phyloP scores from a whole-genome alignment of 805 yeast species.

The Candida chilensis region DNA sequence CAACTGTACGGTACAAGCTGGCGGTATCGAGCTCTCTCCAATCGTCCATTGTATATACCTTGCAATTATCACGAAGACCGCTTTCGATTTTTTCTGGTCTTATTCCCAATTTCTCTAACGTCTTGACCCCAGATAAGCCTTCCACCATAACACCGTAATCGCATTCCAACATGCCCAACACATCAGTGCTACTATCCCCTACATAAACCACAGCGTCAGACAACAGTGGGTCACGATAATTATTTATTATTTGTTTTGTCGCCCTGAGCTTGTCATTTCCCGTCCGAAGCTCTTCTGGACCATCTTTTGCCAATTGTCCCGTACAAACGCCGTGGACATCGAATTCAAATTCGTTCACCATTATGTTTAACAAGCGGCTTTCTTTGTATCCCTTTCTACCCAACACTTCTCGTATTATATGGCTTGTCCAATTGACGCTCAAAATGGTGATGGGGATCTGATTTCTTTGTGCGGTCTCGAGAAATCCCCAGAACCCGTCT shows the following conservation, averaged over 20 bases:
- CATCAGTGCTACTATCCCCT: slow-evolving; percentile 60
- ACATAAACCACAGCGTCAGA: slow-evolving; percentile 29
- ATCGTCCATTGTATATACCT: slow-evolving; percentile 1
- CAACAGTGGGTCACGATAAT: no score
- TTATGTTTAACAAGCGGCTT: slow-evolving; percentile 16
- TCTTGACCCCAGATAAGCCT: slow-evolving; percentile 19
- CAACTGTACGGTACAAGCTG: slow-evolving; percentile 2
- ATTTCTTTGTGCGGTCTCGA: slow-evolving; percentile 8
- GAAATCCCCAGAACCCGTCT: slow-evolving; percentile 26
- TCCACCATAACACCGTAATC: slow-evolving; percentile 37
- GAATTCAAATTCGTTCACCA: slow-evolving; percentile 44
- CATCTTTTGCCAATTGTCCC: slow-evolving; percentile 8
- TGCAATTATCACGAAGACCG: not conserved
- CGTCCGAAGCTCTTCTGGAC: slow-evolving; percentile 28
- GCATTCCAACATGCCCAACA: slow-evolving; percentile 37
- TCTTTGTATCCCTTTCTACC: slow-evolving; percentile 8
- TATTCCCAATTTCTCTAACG: slow-evolving; percentile 1
- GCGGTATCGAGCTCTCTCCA: slow-evolving; percentile 2
- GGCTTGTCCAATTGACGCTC: slow-evolving; percentile 57
- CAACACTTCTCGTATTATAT: slow-evolving; percentile 29
- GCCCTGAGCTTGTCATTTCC: slow-evolving; percentile 40
- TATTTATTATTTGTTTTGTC: slow-evolving; percentile 8
- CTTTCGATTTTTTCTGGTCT: not conserved
- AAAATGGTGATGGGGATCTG: slow-evolving; percentile 31
- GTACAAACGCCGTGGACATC: slow-evolving; percentile 12